Base-by-base conservation (phyloP, 2,329 filamentous ascomycete genomes). In the Calonectria hongkongensis region DNA sequence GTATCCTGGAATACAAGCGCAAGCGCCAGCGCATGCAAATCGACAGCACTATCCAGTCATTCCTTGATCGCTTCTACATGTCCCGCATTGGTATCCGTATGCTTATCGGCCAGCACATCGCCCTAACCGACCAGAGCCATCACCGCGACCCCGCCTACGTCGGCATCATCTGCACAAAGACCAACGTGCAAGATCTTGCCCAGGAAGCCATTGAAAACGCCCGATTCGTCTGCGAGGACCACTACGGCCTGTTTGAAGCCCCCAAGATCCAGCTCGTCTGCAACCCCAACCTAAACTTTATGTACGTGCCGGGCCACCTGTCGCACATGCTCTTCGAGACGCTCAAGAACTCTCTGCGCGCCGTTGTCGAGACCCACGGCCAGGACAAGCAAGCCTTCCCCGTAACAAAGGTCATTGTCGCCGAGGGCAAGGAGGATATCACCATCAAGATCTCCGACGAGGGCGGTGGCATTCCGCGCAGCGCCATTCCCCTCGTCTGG, bases 321-420 rank as follows among this genome's bases (percentile, higher is more conserved):
- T 98, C 95, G 78, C 97, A 99, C 87, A 99, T 99, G 97, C 93
- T 99, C 65, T 99, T 99, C 85, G 97, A 99, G 87, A 99, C 97
- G 2, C 89, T 99, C 83, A 99, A 99, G 88, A 99, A 99, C 89
- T 98, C 96, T 69, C 89, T 99, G 78, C 94, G 97, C 83, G 97
- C 97, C 66, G 97, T 99, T 47, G 97, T 99, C 70, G 97, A 99
- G 86, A 94, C 92, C 18, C 95, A 98, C 82, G 97, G 97, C 60
- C 93, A 95, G 83, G 97, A 98, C 81, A 98, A 97, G 85, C 94
- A 98, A 76, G 95, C 96, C 63, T 99, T 98, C 82, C 97, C 97
- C 0, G 92, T 98, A 63, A 98, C 96, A 66, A 98, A 98, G 83
- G 95, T 99, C 66, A 98, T 99, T 73, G 95, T 99, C 36, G 97